Evolutionary conservation across 1,284 basidiomycete species (phyloP).

Genomic region (Puccinia horiana): DNA sequence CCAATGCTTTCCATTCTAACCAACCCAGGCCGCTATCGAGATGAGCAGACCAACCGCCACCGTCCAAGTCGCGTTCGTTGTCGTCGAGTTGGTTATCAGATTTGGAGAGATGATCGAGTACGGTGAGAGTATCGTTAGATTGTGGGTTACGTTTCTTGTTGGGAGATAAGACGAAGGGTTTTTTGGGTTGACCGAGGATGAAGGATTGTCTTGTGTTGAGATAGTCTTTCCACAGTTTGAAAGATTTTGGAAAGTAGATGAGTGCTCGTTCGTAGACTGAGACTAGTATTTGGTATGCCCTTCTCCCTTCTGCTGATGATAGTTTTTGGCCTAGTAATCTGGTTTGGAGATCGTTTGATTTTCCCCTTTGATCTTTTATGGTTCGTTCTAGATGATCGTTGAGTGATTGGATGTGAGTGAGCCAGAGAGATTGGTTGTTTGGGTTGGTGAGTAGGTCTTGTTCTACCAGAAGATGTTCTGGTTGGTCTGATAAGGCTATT

Average conservation of each 20-base stretch:
- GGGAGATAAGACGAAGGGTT: constrained; percentile 59
- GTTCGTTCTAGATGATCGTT: constrained; percentile 66
- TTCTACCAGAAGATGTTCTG: constrained; percentile 80
- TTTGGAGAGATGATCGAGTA: constrained; percentile 82
- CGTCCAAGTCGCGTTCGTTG: constrained; percentile 63
- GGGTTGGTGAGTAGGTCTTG: constrained; percentile 95
- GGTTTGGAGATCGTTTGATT: constrained; percentile 61
- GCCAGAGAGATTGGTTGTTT: constrained; percentile 86
- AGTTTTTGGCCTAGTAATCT: constrained; percentile 57
- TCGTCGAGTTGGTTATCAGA: constrained; percentile 77
- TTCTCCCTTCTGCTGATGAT: constrained; percentile 50
- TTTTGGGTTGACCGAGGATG: constrained; percentile 72
- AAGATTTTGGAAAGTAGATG: constrained; percentile 80
- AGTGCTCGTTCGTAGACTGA: constrained; percentile 87
- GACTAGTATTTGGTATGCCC: constrained; percentile 55
- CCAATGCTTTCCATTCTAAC: constrained; percentile 88
- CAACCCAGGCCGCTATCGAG: constrained; percentile 85
- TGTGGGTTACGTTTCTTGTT: constrained; percentile 66
- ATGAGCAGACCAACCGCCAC: constrained; percentile 70
- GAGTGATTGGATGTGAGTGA: constrained; percentile 77
- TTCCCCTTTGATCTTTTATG: constrained; percentile 60
- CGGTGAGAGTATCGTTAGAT: constrained; percentile 73
- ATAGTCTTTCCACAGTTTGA: constrained; percentile 94
- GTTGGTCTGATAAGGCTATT: constrained; percentile 55
- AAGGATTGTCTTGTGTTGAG: constrained; percentile 78